Conservation (phyloP, 2,329 filamentous ascomycete genomes). For the Rutstroemia sp. region DNA sequence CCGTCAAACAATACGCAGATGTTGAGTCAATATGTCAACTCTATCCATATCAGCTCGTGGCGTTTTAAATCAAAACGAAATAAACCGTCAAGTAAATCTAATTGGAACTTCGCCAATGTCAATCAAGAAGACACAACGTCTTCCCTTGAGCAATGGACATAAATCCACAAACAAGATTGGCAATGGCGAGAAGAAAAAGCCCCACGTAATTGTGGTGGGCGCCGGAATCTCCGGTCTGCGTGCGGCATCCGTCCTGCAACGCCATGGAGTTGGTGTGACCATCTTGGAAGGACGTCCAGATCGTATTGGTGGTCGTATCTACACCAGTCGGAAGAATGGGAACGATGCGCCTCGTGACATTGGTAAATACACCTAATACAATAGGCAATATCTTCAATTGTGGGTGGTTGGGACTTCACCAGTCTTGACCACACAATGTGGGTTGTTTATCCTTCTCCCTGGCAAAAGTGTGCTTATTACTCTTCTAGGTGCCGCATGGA, state of each 20-base stretch:
- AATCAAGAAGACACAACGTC: constrained; percentile 4
- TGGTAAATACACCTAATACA: constrained; percentile 32
- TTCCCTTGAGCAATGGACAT: constrained; percentile 13
- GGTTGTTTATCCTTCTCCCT: constrained; percentile 25
- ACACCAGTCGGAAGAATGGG: constrained; percentile 30
- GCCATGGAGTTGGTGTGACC: constrained; percentile 45
- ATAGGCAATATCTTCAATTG: constrained; percentile 27
- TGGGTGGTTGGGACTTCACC: constrained; percentile 21
- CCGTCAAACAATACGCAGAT: constrained; percentile 22
- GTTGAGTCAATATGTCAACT: constrained; percentile 28
- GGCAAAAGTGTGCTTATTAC: constrained; percentile 21
- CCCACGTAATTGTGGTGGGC: constrained; percentile 44
- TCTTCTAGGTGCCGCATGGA: constrained; percentile 35
- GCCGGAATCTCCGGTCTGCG: constrained; percentile 50
- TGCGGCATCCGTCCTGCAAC: constrained; percentile 47
- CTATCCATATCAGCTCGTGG: constrained; percentile 27
- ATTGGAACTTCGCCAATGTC: constrained; percentile 9
- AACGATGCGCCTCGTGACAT: constrained; percentile 32
- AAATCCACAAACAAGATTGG: constrained; percentile 10
- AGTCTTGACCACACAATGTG: constrained; percentile 26
- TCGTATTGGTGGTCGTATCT: constrained; percentile 44
- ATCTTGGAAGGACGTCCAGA: constrained; percentile 47
- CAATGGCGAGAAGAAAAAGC: constrained; percentile 22
- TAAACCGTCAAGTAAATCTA: constrained; percentile 18
- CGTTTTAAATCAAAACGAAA: constrained; percentile 26